Percentiles rank a stretch among this genome's conserved stretches.
Conservation (phyloP, 805 yeast species). For the Yarrowia sp. region DNA sequence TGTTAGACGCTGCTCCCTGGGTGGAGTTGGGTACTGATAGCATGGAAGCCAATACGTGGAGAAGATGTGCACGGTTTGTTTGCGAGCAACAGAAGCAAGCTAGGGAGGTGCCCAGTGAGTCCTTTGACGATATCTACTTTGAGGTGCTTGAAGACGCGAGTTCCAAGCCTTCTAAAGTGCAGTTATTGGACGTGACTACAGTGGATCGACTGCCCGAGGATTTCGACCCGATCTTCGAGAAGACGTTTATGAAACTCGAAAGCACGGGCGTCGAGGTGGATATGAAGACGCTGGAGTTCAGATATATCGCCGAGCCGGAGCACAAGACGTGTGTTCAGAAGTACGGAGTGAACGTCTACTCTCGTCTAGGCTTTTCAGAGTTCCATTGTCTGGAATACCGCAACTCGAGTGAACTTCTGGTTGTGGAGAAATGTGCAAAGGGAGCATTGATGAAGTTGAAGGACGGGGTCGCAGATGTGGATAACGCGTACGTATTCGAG, state of each 20-base stretch:
- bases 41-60: background rate
- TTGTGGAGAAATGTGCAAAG: background rate
- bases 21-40: background rate
- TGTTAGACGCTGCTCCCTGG: background rate
- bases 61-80: constrained; percentile 11
- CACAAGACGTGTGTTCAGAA: background rate
- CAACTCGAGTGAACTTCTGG: background rate
- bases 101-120: background rate
- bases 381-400: constrained; percentile 7
- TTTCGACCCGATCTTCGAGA: constrained; percentile 1
- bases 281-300: constrained; percentile 11
- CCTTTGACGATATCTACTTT: constrained; percentile 10
- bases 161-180: background rate
- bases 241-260: background rate
- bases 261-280: background rate
- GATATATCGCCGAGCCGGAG: background rate
- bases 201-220: constrained; percentile 14
- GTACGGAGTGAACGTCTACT: constrained; percentile 3
- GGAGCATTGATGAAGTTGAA: constrained; percentile 17
- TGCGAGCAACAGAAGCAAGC: constrained; percentile 9
- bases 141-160: constrained; percentile 13
- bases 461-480: background rate
- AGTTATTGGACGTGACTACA: background rate
- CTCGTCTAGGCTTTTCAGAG: background rate
- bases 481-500: constrained; percentile 5